phyloP scores from a whole-genome alignment of 108 stramenopile genomes.

The Pseudonitzschia delicatissima region DNA sequence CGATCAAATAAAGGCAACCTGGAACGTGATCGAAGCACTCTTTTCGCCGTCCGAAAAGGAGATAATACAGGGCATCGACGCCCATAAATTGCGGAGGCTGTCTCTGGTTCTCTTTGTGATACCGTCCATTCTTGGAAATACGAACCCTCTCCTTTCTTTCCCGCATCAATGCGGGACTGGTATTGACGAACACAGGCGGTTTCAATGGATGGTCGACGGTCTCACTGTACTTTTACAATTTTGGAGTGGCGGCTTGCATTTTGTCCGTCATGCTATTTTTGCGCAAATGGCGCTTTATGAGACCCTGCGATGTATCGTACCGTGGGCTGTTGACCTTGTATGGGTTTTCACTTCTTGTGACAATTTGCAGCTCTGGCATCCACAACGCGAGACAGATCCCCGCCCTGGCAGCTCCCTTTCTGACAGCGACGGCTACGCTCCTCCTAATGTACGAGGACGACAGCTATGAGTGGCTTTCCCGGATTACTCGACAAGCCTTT shows the following conservation, averaged over 20 bases:
- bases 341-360: conserved; percentile 28
- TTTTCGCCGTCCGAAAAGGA: background rate
- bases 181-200: background rate
- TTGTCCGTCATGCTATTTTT: conserved; percentile 14
- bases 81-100: conserved; percentile 13
- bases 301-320: conserved; percentile 19
- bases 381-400: conserved; percentile 17
- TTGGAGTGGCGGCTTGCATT: conserved; percentile 7
- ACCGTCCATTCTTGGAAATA: conserved; percentile 33
- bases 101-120: conserved; percentile 21
- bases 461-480: conserved; percentile 31
- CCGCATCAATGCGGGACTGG: conserved; percentile 18
- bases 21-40: conserved; percentile 5
- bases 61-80: conserved; percentile 12
- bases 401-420: conserved; percentile 36
- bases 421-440: conserved; percentile 35
- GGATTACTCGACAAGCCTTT: conserved; percentile 29
- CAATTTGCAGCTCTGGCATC: conserved; percentile 6
- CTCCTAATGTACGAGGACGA: conserved; percentile 31
- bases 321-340: conserved; percentile 28
- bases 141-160: conserved; percentile 36
- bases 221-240: background rate
- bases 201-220: background rate
- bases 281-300: background rate
- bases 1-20: conserved; percentile 6